Percentiles rank a stretch among this genome's conserved stretches.
phyloP scores from a whole-genome alignment of 257 asterid genomes.

The Solanum arcanum region DNA sequence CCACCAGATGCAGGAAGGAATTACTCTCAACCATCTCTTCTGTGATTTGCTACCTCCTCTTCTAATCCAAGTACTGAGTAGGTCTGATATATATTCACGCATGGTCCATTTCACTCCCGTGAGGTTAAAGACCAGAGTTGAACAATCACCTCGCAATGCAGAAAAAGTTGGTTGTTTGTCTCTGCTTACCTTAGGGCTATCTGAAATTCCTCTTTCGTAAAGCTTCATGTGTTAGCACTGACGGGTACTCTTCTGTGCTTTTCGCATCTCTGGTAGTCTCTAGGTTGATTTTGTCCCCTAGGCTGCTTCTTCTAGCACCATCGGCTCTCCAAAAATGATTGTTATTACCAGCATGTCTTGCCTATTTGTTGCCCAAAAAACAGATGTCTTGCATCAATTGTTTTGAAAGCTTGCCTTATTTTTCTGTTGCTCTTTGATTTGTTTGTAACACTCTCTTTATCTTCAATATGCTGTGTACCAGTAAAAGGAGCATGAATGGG shows the following conservation, averaged over 20 bases:
- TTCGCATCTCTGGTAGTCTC: background rate
- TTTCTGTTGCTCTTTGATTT: background rate
- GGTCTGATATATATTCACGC: background rate
- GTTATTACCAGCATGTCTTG: background rate
- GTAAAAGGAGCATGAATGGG: conserved; percentile 46
- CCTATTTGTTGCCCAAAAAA: background rate
- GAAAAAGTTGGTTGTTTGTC: background rate
- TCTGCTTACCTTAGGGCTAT: background rate
- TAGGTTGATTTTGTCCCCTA: background rate
- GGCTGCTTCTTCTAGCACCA: background rate
- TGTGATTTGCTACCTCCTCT: background rate
- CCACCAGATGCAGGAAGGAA: background rate
- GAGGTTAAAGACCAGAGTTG: background rate
- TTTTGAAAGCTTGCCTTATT: background rate
- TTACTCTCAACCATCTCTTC: background rate
- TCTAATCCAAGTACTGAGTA: background rate
- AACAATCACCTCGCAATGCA: background rate
- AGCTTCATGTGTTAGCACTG: background rate
- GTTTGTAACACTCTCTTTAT: background rate
- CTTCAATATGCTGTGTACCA: background rate
- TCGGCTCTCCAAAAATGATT: background rate
- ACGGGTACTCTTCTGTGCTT: background rate
- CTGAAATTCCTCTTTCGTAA: background rate
- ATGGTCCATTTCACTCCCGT: background rate
- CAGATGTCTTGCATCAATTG: background rate